Percentiles rank a stretch among this genome's conserved stretches.
Conservation (phyloP, 2,329 filamentous ascomycete species). For the Talaromyces sp. region DNA sequence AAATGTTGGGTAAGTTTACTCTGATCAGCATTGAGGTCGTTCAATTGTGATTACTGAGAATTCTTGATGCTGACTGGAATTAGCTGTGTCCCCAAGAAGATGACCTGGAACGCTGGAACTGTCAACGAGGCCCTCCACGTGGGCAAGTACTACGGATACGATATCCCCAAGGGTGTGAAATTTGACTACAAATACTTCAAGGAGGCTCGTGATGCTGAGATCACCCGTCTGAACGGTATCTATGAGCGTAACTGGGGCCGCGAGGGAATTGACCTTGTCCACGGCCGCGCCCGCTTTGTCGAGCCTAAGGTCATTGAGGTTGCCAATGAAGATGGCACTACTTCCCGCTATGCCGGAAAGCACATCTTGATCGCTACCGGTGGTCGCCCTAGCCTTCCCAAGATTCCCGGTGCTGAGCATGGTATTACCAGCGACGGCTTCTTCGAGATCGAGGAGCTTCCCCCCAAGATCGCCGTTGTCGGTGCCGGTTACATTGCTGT, state of each 20-base stretch:
- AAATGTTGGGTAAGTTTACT: slow-evolving; percentile 53
- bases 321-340: slow-evolving; percentile 43
- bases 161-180: slow-evolving; percentile 45
- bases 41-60: neutral
- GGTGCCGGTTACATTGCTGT: slow-evolving; percentile 57
- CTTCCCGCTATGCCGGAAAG: slow-evolving; percentile 44
- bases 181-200: slow-evolving; percentile 54
- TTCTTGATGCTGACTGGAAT: neutral
- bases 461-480: slow-evolving; percentile 54
- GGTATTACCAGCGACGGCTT: slow-evolving; percentile 57
- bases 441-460: slow-evolving; percentile 54
- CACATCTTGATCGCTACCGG: slow-evolving; percentile 55
- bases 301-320: slow-evolving; percentile 51
- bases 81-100: slow-evolving; percentile 57
- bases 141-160: slow-evolving; percentile 52
- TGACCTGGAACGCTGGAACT: slow-evolving; percentile 56
- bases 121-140: slow-evolving; percentile 52
- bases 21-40: neutral
- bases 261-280: slow-evolving; percentile 55
- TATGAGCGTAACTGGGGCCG: slow-evolving; percentile 55
- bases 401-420: slow-evolving; percentile 50
- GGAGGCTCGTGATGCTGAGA: slow-evolving; percentile 49
- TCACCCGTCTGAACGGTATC: slow-evolving; percentile 49
- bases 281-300: slow-evolving; percentile 52
- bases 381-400: slow-evolving; percentile 48